Percentiles rank a stretch among this genome's conserved stretches.
Conservation (phyloP, 805 yeast species). For the Cyberlindnera sargentensis region DNA sequence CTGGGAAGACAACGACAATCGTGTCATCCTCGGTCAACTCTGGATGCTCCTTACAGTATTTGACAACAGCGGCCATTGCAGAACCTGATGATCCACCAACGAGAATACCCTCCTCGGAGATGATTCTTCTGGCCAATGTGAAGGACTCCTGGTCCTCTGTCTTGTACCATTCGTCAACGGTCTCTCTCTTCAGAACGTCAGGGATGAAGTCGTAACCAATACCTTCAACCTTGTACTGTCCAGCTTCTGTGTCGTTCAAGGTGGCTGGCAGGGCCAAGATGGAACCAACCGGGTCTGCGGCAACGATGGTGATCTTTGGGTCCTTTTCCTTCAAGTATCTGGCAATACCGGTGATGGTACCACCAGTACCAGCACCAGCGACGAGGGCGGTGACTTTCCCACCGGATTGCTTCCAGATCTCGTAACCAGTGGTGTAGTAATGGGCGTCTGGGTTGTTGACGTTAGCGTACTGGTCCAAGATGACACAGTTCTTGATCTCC, state of each 20-base stretch:
- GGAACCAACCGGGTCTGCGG: constrained; percentile 86
- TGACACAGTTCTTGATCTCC: constrained; percentile 80
- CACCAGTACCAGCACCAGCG: constrained; percentile 95
- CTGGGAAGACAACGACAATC: constrained; percentile 79
- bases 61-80: constrained; percentile 72
- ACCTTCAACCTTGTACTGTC: constrained; percentile 79
- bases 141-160: constrained; percentile 80
- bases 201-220: constrained; percentile 88
- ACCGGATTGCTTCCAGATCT: constrained; percentile 74
- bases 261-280: constrained; percentile 75
- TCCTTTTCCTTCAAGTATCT: constrained; percentile 67
- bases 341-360: constrained; percentile 81
- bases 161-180: constrained; percentile 76
- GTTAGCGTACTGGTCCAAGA: constrained; percentile 78
- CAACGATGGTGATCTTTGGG: constrained; percentile 53
- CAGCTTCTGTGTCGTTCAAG: constrained; percentile 45
- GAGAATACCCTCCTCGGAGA: constrained; percentile 76
- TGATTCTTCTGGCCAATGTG: constrained; percentile 72
- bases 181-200: constrained; percentile 60
- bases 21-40: constrained; percentile 64
- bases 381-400: constrained; percentile 68
- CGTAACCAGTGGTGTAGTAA: constrained; percentile 77
- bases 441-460: constrained; percentile 78
- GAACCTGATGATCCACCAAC: constrained; percentile 90
- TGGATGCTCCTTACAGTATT: constrained; percentile 54